Evolutionary conservation across 108 stramenopile genomes (phyloP), one percentile per base, ranked within the genome.

Genomic region (Cyclostephanos tholiformis): DNA sequence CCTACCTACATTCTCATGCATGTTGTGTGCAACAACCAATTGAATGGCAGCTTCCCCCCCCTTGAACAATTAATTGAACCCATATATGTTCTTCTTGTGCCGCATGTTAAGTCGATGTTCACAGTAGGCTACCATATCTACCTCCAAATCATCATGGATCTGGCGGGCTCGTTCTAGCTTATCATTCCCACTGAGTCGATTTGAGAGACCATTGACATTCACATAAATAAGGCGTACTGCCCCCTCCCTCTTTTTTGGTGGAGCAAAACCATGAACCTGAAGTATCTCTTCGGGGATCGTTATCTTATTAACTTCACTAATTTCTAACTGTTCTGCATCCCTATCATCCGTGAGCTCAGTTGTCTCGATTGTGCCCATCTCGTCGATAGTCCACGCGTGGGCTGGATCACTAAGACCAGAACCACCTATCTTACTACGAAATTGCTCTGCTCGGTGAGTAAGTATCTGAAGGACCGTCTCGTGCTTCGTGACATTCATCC

Each of bases 41-140:
- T 26, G 23, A 1, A 71, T 4, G 3, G 44, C 70, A 6, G 59
- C 59, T 49, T 71, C 59, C 29, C 57, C 57, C 30, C 70, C 60
- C 4, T 61, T 14, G 19, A 71, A 71, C 43, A 71, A 9, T n/a
- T 61, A 60, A 14, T 17, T 25, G 16, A 61, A 61, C 0, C 69
- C 58, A 29, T 60, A 60, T 0, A 0, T 25, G 26, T 58, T 58
- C 27, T 30, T 30, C n/a, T 58, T 58, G 30, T 13, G 29, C n/a
- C n/a, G n/a, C n/a, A n/a, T n/a, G n/a, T n/a, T n/a, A n/a, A n/a
- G n/a, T n/a, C n/a, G n/a, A n/a, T 71, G 70, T 11, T 71, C 70
- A 51, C 30, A 61, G 5, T 44, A 35, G 0, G 46, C 39, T 14
- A 27, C 70, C 2, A 71, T 43, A 35, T 71, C 60, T 39, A 44